Base-by-base conservation (phyloP, 441 rosid species). In the Flueggea neowawraea region DNA sequence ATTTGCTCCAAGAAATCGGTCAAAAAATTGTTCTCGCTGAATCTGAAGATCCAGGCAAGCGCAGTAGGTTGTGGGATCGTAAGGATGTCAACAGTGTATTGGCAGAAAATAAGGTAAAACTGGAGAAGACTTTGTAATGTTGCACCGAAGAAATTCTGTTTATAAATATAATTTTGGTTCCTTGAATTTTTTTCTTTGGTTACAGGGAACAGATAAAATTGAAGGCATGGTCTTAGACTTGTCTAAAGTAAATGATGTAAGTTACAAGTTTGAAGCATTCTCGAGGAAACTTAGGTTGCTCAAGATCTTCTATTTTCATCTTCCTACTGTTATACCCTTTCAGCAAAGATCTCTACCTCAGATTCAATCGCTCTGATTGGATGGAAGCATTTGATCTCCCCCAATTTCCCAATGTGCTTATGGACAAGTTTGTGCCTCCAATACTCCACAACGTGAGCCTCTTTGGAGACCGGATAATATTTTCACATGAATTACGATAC, bases 1-100 rank as follows among this genome's bases (percentile, higher is more conserved):
- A 52, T 63, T 57, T 72, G 65, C 45, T 68, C 6, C 69, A 48
- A 28, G 65, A 73, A 14, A 63, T 68, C 73, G 76, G 69, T 22
- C 47, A 57, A 33, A 62, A 64, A 22, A 64, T 73, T 13, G 76
- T 73, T 51, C 61, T 44, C 5, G 33, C 14, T 33, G 73, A 67
- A 41, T 73, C 66, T 17, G 51, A 57, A 6, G 55, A 71, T 16
- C 62, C 58, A 2, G 62, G 66, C 32, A 54, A 59, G 41, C 52
- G 72, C 6, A 72, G 65, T 15, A 52, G 72, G 43, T 41, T 72
- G 50, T 73, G 68, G 62, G n/a, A 12, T 43, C 54, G 12, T 3
- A 45, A 63, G 10, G 66, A 73, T 43, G 17, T 67, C 54, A 12
- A 17, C 11, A 14, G 17, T 15, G 56, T 60, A 6, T 49, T 73